Evolutionary conservation across 1,139 yeast genomes (phyloP).

Genomic region (Hyphopichia pseudoburtonii): DNA sequence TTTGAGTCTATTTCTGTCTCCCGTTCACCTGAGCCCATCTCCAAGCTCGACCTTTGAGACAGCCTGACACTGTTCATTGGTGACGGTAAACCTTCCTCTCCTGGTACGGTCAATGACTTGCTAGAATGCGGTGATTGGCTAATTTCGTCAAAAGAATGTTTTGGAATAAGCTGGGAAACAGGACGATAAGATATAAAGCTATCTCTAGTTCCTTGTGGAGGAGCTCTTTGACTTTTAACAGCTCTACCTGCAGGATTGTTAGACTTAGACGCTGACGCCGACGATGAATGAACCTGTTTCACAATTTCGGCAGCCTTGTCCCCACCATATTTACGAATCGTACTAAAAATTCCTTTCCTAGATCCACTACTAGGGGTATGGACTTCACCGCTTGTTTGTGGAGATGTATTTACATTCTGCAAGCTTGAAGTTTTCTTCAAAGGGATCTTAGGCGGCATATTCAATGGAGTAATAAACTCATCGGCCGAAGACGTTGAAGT

Average conservation of each 20-base stretch:
- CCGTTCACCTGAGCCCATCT: not conserved
- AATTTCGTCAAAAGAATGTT: conserved; percentile 2
- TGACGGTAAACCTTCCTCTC: not conserved
- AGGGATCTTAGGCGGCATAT: not conserved
- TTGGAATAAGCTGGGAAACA: conserved; percentile 3
- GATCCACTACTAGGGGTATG: conserved; percentile 3
- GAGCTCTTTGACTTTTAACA: not conserved
- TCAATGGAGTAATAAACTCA: conserved; percentile 3
- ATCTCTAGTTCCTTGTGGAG: not conserved
- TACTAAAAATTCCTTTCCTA: conserved; percentile 40
- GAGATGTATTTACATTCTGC: conserved; percentile 7
- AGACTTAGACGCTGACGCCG: conserved; percentile 5
- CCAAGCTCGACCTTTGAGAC: conserved; percentile 3
- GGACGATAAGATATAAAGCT: conserved; percentile 2
- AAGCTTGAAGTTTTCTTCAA: conserved; percentile 6
- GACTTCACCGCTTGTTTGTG: conserved; percentile 1
- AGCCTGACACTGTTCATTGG: conserved; percentile 1
- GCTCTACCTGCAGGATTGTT: not conserved
- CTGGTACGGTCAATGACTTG: not conserved
- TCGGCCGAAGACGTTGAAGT: conserved; percentile 8
- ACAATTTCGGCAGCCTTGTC: conserved; percentile 41
- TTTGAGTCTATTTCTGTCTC: conserved; percentile 19
- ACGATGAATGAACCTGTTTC: conserved; percentile 24
- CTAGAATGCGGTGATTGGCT: conserved; percentile 4
- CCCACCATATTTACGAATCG: conserved; percentile 43